Base-by-base conservation (phyloP, 2,329 filamentous ascomycete species). In the Aspergillus quadricinctus region DNA sequence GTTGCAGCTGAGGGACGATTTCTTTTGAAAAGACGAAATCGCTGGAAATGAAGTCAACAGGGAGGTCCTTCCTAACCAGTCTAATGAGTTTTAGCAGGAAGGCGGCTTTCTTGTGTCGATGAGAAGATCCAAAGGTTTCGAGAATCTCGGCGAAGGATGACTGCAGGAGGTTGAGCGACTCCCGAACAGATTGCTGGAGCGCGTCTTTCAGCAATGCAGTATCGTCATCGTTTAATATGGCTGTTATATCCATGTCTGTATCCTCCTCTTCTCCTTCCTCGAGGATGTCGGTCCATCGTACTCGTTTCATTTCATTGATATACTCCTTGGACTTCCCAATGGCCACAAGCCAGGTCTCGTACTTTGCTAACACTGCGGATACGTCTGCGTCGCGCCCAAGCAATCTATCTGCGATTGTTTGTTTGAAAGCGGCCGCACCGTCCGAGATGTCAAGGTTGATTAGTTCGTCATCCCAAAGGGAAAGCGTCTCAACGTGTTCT, bases 41-140 rank as follows among this genome's bases (percentile, higher is more conserved):
- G 19, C 56, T 52, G 3, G 70, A 66, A 59, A 79, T 75, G 35
- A 85, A 66, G 6, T 65, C 61, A 8, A 80, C 73, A 0, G 89
- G 87, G 6, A 90, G 77, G 5, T 86, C 82, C 37, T 81, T 80
- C 10, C 89, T 84, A 19, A 96, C 81, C 61, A 93, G 89, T 29
- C 92, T 82, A 19, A 94, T 75, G 0, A 92, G 75, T 4, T 91
- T 87, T 1, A 95, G 71, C 19, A 95, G 73, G 62, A 92, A 92
- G 3, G 75, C 72, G 6, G 75, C 72, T 56, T 76, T 74, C 81
- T 81, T 59, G 82, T 80, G 59, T 84, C 77, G 46, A 54, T 69
- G 52, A 23, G 62, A 58, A 29, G 74, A 71, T 3, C 80, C 81
- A 48, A 80, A 79, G n/a, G 81, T 74, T 3, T 78, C 69, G 3